phyloP scores from a whole-genome alignment of 768 basidiomycete species.

The Antrodiella citrinella region DNA sequence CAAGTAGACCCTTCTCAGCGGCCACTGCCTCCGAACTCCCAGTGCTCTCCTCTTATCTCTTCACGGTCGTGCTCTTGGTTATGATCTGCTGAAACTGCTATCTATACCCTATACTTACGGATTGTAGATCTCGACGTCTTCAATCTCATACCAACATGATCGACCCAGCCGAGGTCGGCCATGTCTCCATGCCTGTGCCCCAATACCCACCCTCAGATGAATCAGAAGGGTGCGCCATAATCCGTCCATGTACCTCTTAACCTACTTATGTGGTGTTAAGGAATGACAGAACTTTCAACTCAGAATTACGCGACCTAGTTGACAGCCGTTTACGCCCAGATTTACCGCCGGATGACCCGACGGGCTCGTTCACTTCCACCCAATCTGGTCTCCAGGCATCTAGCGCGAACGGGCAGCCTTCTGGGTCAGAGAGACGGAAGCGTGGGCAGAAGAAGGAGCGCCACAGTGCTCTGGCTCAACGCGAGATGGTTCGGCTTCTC shows the following conservation, averaged over 20 bases:
- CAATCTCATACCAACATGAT: not conserved
- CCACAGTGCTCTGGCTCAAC: constrained; percentile 13
- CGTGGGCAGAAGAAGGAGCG: constrained; percentile 11
- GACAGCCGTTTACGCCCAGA: not conserved
- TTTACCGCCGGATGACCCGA: not conserved
- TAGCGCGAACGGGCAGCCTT: not conserved
- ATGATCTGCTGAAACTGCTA: not conserved
- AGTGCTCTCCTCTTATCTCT: no score
- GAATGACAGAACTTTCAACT: not conserved
- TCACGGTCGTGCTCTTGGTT: no score
- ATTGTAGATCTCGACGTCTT: not conserved
- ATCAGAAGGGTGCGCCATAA: constrained; percentile 7
- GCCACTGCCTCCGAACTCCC: no score
- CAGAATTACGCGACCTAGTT: not conserved
- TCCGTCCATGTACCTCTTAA: no score
- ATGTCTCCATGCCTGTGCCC: not conserved
- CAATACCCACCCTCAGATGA: constrained; percentile 7
- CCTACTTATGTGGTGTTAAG: no score
- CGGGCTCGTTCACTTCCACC: not conserved
- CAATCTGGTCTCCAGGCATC: not conserved
- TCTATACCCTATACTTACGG: not conserved
- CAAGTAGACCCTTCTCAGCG: no score
- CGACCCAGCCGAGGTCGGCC: not conserved
- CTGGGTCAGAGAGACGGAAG: constrained; percentile 3
- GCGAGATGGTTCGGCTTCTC: constrained; percentile 17